A percentile compares a stretch with the other conserved stretches of the same genome.
Conservation (phyloP, 2,329 filamentous ascomycete species). For the Fusarium compactum region DNA sequence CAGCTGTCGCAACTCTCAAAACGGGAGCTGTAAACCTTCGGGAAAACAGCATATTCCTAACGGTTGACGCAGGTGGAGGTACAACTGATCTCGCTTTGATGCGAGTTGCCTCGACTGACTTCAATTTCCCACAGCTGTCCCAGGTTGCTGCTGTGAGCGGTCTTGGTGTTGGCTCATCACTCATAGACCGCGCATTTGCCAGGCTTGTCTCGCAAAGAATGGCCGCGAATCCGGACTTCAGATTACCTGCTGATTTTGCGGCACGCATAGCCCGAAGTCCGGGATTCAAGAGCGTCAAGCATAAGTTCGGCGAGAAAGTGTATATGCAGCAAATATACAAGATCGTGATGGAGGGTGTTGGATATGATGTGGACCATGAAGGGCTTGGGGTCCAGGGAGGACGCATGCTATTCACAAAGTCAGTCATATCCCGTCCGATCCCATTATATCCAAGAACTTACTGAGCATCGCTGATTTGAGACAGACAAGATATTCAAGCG, state of each 20-base stretch:
- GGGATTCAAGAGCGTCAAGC: conserved; percentile 54
- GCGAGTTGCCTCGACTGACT: neutral
- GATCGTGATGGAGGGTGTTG: conserved; percentile 58
- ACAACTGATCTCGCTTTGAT: conserved; percentile 11
- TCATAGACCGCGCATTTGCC: conserved; percentile 60
- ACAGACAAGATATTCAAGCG: conserved; percentile 57
- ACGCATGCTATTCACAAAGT: conserved; percentile 56
- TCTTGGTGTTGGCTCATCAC: conserved; percentile 55
- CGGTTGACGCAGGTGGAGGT: conserved; percentile 2
- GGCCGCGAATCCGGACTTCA: conserved; percentile 52
- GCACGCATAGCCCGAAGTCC: conserved; percentile 54
- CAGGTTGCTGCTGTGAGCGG: conserved; percentile 7
- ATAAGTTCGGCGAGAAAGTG: conserved; percentile 59
- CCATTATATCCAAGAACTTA: neutral
- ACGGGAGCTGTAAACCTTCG: neutral
- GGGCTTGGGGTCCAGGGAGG: conserved; percentile 56
- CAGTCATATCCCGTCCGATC: conserved; percentile 28
- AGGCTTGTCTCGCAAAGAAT: conserved; percentile 55
- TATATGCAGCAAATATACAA: conserved; percentile 57
- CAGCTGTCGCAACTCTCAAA: conserved; percentile 55
- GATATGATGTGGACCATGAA: conserved; percentile 55
- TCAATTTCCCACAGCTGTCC: neutral
- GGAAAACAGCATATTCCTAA: conserved; percentile 1
- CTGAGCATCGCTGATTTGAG: neutral
- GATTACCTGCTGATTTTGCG: conserved; percentile 54